Percentiles rank a stretch among this genome's conserved stretches.
Conservation (phyloP, 2,329 filamentous ascomycete genomes). For the Cercospora sp. region DNA sequence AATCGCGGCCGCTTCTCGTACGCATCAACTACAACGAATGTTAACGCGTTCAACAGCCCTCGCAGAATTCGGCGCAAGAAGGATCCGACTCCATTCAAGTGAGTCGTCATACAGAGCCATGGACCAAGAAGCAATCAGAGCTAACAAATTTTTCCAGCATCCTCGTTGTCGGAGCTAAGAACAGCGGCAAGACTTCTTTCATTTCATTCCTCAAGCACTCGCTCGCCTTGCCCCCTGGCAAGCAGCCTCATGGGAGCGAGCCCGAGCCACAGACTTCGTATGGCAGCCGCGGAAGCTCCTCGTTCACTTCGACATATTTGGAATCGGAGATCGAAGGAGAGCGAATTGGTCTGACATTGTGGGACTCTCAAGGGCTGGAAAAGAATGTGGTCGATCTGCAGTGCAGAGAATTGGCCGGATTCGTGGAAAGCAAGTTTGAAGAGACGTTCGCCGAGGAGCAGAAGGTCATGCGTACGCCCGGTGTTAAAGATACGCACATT, state of each 20-base stretch:
- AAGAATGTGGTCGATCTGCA: constrained; percentile 95
- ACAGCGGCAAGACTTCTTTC: constrained; percentile 93
- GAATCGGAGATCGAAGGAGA: constrained; percentile 94
- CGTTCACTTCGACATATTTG: constrained; percentile 82
- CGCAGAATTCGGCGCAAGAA: constrained; percentile 89
- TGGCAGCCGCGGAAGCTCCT: constrained; percentile 37
- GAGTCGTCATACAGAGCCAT: constrained; percentile 47
- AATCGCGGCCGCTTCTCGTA: constrained; percentile 96
- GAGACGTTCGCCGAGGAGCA: constrained; percentile 97
- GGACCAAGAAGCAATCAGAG: neutral
- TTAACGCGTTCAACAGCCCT: constrained; percentile 81
- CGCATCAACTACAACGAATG: constrained; percentile 85
- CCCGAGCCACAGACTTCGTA: constrained; percentile 20
- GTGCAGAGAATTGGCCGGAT: constrained; percentile 83
- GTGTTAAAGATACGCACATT: constrained; percentile 93
- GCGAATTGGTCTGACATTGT: constrained; percentile 86
- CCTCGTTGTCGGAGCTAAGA: constrained; percentile 82
- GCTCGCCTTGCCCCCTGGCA: constrained; percentile 77
- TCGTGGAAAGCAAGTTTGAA: constrained; percentile 97
- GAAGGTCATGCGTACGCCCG: constrained; percentile 91
- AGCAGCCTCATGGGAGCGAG: constrained; percentile 52
- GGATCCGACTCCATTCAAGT: constrained; percentile 99
- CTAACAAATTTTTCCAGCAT: constrained; percentile 58
- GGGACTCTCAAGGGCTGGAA: constrained; percentile 94
- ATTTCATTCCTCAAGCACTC: constrained; percentile 91